A percentile compares a stretch with the other conserved stretches of the same genome.
phyloP scores from a whole-genome alignment of 1,284 basidiomycete genomes.

The Pyrrhoderma noxium region DNA sequence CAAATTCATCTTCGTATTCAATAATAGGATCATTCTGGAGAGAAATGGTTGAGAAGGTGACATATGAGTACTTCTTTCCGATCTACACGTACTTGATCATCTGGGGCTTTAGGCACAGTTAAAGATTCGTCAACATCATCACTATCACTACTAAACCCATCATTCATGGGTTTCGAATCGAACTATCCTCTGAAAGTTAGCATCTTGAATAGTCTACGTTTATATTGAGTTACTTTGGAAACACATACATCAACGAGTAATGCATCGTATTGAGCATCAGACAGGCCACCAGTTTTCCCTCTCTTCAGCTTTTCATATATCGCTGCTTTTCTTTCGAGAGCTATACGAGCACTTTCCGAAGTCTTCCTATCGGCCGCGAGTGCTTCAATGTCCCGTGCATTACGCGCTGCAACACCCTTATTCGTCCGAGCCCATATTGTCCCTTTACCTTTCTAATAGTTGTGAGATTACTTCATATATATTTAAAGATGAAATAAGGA shows the following conservation, averaged over 20 bases:
- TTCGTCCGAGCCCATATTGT: conserved; percentile 67
- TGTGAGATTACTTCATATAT: no score
- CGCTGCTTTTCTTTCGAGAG: conserved; percentile 72
- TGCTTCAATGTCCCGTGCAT: conserved; percentile 57
- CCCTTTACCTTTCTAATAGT: conserved; percentile 52
- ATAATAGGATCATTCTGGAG: conserved; percentile 67
- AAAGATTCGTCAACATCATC: conserved; percentile 70
- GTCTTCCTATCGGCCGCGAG: conserved; percentile 61
- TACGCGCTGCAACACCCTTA: conserved; percentile 57
- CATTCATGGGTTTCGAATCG: conserved; percentile 52
- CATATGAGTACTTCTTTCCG: background rate
- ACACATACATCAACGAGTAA: conserved; percentile 77
- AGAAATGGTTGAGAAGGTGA: background rate
- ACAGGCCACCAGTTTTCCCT: conserved; percentile 77
- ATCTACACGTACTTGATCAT: conserved; percentile 34
- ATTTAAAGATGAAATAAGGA: background rate
- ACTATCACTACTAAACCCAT: conserved; percentile 55
- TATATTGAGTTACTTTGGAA: background rate
- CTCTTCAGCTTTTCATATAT: conserved; percentile 76
- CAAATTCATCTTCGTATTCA: conserved; percentile 84
- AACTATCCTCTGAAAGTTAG: conserved; percentile 41
- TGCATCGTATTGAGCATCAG: conserved; percentile 66
- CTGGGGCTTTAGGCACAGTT: conserved; percentile 41
- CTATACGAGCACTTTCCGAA: conserved; percentile 57
- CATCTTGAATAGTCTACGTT: background rate